Evolutionary conservation across 2,329 filamentous ascomycete species (phyloP), one percentile per base, ranked within the genome.

Genomic region (Exserohilum turcica): DNA sequence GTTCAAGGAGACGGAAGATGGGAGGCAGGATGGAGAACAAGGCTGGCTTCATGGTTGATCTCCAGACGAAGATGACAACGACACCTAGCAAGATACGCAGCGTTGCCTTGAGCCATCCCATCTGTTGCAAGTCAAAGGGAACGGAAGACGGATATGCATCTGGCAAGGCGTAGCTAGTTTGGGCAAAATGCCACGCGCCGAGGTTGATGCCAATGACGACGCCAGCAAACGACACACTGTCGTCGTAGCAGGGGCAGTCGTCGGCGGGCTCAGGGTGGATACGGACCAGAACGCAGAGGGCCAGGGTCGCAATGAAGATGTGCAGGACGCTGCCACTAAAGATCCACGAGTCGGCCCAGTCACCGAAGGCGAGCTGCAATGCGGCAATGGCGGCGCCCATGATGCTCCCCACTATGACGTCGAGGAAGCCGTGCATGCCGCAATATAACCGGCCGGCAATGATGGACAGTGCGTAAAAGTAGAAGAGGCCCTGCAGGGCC

Each of bases 381-480:
- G 80, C 73, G 2, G 83, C 83, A 31, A 89, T 80, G 5, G 83
- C 75, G 9, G 86, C 88, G 28, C 94, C 94, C 50, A 97, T 81
- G 12, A 86, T 65, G 48, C 88, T 91, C 6, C 94, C 94, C 51
- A 94, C 75, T 12, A 94, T 77, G 19, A 97, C 92, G 74, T 99
- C 94, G 37, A 94, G 81, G 76, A 97, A 96, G 9, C 94, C 94
- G 76, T 99, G 94, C 94, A 99, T 99, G 56, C 94, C 94, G 71
- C 94, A 99, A 78, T 99, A 97, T 31, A 99, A 80, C 16, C 94
- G 86, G 5, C 94, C 94, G 57, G 97, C 79, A 35, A 97, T 84
- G 68, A 99, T 97, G 21, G 93, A 97, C 10, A 85, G 77, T 29
- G 90, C 91, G 71, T 97, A 99, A 64, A 91, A 87, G 74, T 94